These are phyloP conservation scores for Yarrowia sp. DNA, from an alignment of 805 yeast genomes.

Conservation along the genomic window DNA sequence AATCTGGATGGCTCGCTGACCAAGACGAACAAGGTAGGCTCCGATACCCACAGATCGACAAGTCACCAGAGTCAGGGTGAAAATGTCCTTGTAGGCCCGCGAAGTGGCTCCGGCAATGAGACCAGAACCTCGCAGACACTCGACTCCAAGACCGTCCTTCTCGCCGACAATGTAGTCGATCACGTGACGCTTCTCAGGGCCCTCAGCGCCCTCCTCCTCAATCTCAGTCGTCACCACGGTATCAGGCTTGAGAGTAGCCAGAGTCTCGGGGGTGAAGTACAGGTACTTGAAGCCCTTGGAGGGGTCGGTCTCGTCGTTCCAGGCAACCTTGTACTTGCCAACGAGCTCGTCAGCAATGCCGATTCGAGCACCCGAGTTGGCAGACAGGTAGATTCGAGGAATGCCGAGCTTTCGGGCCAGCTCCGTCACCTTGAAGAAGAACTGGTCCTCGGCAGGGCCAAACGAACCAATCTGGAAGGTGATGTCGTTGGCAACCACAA, in stretches of 20 bases:
- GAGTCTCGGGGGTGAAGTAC: conserved; percentile 75
- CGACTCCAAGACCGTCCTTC: conserved; percentile 98
- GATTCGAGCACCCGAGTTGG: conserved; percentile 98
- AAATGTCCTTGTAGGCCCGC: conserved; percentile 95
- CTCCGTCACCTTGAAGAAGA: conserved; percentile 91
- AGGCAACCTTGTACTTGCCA: conserved; percentile 86
- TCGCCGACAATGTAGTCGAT: conserved; percentile 89
- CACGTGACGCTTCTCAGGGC: conserved; percentile 68
- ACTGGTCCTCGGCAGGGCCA: conserved; percentile 94
- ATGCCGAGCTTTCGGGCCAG: conserved; percentile 88
- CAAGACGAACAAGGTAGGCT: conserved; percentile 96
- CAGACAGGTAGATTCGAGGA: conserved; percentile 94
- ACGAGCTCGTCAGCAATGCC: conserved; percentile 97
- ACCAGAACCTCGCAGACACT: conserved; percentile 97
- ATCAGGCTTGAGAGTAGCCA: conserved; percentile 46
- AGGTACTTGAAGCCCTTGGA: conserved; percentile 89
- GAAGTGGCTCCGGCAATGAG: conserved; percentile 99
- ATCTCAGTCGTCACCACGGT: conserved; percentile 64
- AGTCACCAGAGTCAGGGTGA: conserved; percentile 97
- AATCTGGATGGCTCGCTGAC: conserved; percentile 98
- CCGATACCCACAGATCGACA: conserved; percentile 99
- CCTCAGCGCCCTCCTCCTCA: conserved; percentile 71
- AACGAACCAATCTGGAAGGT: conserved; percentile 98
- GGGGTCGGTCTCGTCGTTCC: conserved; percentile 81
- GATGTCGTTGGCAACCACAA: conserved; percentile 95